Evolutionary conservation across 352 stramenopile species (phyloP).

Genomic region (Phytophthora citrophthora): DNA sequence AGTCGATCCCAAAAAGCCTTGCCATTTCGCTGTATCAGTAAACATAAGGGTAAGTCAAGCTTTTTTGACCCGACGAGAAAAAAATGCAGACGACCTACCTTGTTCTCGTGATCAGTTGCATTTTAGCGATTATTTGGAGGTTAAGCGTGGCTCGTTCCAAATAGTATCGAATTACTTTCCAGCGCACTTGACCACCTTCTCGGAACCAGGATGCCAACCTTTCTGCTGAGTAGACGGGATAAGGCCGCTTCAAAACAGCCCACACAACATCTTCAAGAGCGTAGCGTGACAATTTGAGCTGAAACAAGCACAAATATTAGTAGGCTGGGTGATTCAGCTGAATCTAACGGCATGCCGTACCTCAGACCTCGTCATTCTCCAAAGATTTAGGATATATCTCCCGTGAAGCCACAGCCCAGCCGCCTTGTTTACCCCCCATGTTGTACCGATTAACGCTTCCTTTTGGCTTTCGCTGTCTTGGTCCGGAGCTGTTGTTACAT

Average conservation of each 20-base stretch:
- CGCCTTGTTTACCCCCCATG: slow-evolving; percentile 81
- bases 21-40: slow-evolving; percentile 85
- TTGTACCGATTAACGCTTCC: slow-evolving; percentile 71
- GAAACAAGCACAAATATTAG: not conserved
- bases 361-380: slow-evolving; percentile 87
- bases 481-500: slow-evolving; percentile 34
- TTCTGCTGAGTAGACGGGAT: slow-evolving; percentile 66
- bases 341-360: slow-evolving; percentile 28
- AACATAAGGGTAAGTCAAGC: slow-evolving; percentile 1
- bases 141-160: slow-evolving; percentile 57
- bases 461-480: slow-evolving; percentile 33
- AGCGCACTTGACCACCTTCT: slow-evolving; percentile 41
- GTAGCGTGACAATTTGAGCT: slow-evolving; percentile 88
- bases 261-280: slow-evolving; percentile 80
- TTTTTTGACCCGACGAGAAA: not conserved
- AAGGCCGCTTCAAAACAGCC: slow-evolving; percentile 65
- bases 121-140: slow-evolving; percentile 78
- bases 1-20: slow-evolving; percentile 94
- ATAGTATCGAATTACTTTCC: slow-evolving; percentile 66
- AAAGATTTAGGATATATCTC: slow-evolving; percentile 93
- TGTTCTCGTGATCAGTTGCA: slow-evolving; percentile 88
- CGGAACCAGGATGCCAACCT: slow-evolving; percentile 71
- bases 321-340: not conserved
- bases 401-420: slow-evolving; percentile 91
- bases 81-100: slow-evolving; percentile 40